phyloP scores from a whole-genome alignment of 495 filamentous ascomycete species.

The Penicillium pulvis region DNA sequence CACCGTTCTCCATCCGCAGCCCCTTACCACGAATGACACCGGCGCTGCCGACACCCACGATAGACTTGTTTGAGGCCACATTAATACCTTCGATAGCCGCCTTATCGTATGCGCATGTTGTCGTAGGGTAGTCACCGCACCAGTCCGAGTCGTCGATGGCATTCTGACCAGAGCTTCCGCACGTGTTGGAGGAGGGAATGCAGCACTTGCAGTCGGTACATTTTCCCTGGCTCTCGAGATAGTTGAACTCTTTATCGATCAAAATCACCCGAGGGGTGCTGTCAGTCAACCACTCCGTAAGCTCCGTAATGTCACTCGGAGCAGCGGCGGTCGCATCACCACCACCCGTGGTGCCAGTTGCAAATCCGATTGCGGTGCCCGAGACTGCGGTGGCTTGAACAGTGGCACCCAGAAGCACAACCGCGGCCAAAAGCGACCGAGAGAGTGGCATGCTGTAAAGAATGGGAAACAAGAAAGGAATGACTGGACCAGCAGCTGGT shows the following conservation, averaged over 20 bases:
- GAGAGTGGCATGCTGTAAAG: background rate
- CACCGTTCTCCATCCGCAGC: slow-evolving; percentile 39
- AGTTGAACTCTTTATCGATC: slow-evolving; percentile 50
- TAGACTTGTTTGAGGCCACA: slow-evolving; percentile 42
- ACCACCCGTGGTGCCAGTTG: slow-evolving; percentile 52
- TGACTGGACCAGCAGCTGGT: background rate
- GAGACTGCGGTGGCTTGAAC: slow-evolving; percentile 31
- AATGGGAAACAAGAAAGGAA: background rate
- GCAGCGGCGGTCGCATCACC: slow-evolving; percentile 45
- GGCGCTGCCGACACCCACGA: slow-evolving; percentile 35
- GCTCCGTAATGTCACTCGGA: slow-evolving; percentile 42
- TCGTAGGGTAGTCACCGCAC: slow-evolving; percentile 26
- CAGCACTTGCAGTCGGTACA: slow-evolving; percentile 41
- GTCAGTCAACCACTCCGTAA: slow-evolving; percentile 37
- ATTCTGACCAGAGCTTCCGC: slow-evolving; percentile 31
- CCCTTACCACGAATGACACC: slow-evolving; percentile 46
- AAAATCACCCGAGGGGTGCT: slow-evolving; percentile 50
- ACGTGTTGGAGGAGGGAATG: slow-evolving; percentile 28
- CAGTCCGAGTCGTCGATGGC: slow-evolving; percentile 34
- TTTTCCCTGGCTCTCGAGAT: slow-evolving; percentile 32
- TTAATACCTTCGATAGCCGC: slow-evolving; percentile 17
- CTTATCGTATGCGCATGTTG: background rate
- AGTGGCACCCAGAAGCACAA: slow-evolving; percentile 5
- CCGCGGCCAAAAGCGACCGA: background rate
- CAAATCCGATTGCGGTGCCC: slow-evolving; percentile 49